A percentile compares a stretch with the other conserved stretches of the same genome.
phyloP scores from a whole-genome alignment of 2,329 filamentous ascomycete species.

The Huntiella moniliformis region DNA sequence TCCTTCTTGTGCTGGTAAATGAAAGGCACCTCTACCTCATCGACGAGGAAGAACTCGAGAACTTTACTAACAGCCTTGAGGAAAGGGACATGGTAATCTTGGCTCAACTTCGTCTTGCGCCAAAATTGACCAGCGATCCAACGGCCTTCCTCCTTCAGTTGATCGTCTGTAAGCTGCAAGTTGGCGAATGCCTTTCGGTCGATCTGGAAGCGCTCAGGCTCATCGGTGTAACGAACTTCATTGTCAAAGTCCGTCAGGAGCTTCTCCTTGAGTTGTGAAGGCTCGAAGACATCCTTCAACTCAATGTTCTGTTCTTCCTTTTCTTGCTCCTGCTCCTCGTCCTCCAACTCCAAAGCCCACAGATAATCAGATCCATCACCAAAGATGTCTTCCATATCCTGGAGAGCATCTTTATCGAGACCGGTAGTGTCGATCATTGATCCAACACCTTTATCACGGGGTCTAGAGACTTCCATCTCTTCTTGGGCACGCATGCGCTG shows the following conservation, averaged over 20 bases:
- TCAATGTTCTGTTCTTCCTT: constrained; percentile 71
- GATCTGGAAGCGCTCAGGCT: constrained; percentile 86
- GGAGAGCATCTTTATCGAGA: constrained; percentile 77
- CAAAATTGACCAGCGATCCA: constrained; percentile 88
- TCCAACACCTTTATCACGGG: constrained; percentile 50
- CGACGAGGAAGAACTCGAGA: constrained; percentile 82
- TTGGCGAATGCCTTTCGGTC: constrained; percentile 77
- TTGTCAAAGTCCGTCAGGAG: constrained; percentile 94
- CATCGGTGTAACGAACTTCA: constrained; percentile 67
- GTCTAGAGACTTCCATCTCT: constrained; percentile 74
- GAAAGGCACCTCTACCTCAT: constrained; percentile 90
- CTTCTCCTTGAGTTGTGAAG: constrained; percentile 81
- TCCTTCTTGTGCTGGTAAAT: constrained; percentile 97
- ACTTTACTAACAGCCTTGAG: constrained; percentile 79
- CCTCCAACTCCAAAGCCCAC: constrained; percentile 80
- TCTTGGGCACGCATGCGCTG: constrained; percentile 58
- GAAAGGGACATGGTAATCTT: constrained; percentile 63
- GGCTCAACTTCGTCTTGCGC: constrained; percentile 61
- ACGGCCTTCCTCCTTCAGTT: constrained; percentile 71
- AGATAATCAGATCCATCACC: constrained; percentile 91
- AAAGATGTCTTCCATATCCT: constrained; percentile 93
- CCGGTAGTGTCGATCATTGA: constrained; percentile 62
- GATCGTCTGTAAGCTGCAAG: constrained; percentile 60
- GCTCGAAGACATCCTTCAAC: constrained; percentile 95
- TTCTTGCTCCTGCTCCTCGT: constrained; percentile 62